Evolutionary conservation across 495 filamentous ascomycete species (phyloP), one percentile per base, ranked within the genome.

Genomic region (Podospora comata): DNA sequence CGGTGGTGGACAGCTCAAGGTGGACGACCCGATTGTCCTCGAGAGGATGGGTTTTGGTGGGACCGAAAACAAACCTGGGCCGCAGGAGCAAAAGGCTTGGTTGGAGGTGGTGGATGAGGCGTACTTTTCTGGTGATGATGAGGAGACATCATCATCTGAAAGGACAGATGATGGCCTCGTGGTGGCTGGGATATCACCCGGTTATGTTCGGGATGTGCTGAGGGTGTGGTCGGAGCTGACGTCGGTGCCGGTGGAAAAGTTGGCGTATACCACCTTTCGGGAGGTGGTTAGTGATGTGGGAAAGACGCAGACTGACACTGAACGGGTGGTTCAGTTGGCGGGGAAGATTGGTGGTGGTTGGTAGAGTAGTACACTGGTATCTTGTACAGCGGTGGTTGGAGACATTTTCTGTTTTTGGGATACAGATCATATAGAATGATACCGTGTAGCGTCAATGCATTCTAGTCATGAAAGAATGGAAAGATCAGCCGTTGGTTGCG

Each of bases 271-370:
- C 54, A 93, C 86, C 44, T 98, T 93, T 77, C 87, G 95, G 60
- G 88, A 90, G 78, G 94, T 99, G 3, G 90, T 96, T 71, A 97
- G 96, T 77, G 93, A 97, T 79, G 91, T 99, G 13, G 94, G 94
- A 56, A 96, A 95, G 78, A 83, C 88, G 72, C 74, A 71, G 72
- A 85, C 79, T 65, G 90, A 91, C 76, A 91, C 91, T n/a, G 88
- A 93, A 67, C 86, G 90, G 65, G 93, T 95, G 19, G 89, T 92
- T 60, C 93, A 96, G 74, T 82, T 99, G 73, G 96, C 95, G 26
- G 90, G 92, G 62, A 96, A 93, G 81, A 91, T 94, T 57, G 95
- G 94, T 63, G 94, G 95, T 59, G 95, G 95, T 11, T 99, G 95
- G 95, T 98, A 85, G 75, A 9, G 27, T 19, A 1, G 6, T 1